Evolutionary conservation across 805 yeast species (phyloP).

Genomic region (Phaffomyces thermotolerans): DNA sequence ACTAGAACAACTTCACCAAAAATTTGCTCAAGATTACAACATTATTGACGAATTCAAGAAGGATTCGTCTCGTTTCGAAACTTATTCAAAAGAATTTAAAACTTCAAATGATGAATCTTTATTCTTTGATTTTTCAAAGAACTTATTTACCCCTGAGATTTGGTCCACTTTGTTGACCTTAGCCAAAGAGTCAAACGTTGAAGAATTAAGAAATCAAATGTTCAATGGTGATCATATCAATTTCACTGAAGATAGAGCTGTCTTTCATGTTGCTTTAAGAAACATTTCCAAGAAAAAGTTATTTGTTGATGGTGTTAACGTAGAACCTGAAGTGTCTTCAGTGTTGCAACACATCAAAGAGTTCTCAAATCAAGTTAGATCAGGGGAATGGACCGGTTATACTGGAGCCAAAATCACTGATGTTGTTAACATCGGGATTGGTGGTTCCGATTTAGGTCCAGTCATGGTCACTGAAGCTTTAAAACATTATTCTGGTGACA

Average conservation of each 20-base stretch:
- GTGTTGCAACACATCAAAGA: conserved; percentile 96
- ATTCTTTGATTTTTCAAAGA: conserved; percentile 92
- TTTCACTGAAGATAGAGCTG: conserved; percentile 95
- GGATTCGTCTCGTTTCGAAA: conserved; percentile 70
- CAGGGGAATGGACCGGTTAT: conserved; percentile 95
- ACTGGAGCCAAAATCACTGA: conserved; percentile 91
- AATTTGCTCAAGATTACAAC: conserved; percentile 61
- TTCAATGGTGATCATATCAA: conserved; percentile 92
- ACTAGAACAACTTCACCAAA: conserved; percentile 63
- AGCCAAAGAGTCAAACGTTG: conserved; percentile 88
- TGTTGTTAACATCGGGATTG: conserved; percentile 96
- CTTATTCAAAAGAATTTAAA: conserved; percentile 67
- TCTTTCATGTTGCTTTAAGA: conserved; percentile 93
- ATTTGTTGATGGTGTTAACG: conserved; percentile 85
- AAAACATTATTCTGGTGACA: conserved; percentile 72
- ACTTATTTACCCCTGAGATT: conserved; percentile 82
- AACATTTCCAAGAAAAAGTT: conserved; percentile 80
- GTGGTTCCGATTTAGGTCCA: conserved; percentile 98
- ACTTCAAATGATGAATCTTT: conserved; percentile 87
- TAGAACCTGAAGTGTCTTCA: conserved; percentile 83
- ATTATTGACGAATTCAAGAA: conserved; percentile 65
- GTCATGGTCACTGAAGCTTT: conserved; percentile 99
- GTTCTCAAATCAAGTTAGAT: conserved; percentile 82
- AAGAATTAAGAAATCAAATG: conserved; percentile 81
- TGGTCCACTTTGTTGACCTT: conserved; percentile 58